These are phyloP conservation scores for Solanum sejunctum DNA, from an alignment of 257 asterid genomes.

Conservation along the genomic window DNA sequence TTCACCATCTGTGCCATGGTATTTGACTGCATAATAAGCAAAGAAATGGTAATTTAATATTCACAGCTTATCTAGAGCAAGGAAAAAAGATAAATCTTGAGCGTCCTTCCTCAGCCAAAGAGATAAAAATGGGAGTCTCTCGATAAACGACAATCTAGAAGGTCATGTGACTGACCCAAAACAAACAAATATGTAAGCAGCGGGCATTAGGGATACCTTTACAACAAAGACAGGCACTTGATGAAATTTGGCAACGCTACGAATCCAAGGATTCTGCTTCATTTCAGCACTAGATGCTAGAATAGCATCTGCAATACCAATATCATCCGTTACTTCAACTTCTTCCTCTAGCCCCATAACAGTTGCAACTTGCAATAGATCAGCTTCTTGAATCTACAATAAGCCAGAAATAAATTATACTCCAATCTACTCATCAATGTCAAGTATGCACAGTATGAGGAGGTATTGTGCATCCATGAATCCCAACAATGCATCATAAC, in stretches of 20 bases:
- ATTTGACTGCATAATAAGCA: constrained; percentile 45
- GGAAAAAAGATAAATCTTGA: neutral
- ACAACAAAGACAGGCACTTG: constrained; percentile 75
- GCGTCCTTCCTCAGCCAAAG: neutral
- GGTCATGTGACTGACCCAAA: neutral
- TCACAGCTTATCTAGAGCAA: neutral
- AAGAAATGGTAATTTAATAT: neutral
- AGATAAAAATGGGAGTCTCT: neutral
- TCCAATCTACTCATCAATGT: neutral
- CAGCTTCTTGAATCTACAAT: constrained; percentile 82
- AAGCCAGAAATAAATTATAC: neutral
- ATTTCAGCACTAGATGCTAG: constrained; percentile 65
- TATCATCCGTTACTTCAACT: constrained; percentile 65
- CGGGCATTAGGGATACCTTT: constrained; percentile 40
- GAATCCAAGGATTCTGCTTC: constrained; percentile 90
- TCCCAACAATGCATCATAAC: neutral
- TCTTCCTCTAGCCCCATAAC: constrained; percentile 90
- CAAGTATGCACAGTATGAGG: neutral
- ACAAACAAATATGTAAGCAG: neutral
- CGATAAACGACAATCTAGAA: neutral
- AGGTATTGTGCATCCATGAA: neutral
- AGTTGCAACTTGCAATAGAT: constrained; percentile 71
- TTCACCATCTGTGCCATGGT: constrained; percentile 96
- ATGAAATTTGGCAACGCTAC: constrained; percentile 83
- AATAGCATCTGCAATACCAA: constrained; percentile 76